Percentiles rank a stretch among this genome's conserved stretches.
Evolutionary conservation across 139 green algal species (phyloP).

Genomic region (Chlamydomonas sp.): DNA sequence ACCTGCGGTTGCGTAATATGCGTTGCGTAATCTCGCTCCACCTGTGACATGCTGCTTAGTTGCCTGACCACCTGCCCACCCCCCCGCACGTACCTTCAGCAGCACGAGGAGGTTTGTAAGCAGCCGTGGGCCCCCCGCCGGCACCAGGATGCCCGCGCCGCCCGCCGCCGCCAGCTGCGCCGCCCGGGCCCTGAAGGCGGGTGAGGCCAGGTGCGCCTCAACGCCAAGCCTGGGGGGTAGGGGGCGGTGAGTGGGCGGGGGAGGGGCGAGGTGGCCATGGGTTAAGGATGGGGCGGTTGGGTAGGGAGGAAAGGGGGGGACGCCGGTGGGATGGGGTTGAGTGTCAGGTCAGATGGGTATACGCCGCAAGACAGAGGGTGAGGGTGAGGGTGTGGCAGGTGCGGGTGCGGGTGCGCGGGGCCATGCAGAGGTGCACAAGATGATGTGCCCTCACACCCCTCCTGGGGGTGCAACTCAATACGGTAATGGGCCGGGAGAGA

Average conservation of each 20-base stretch:
- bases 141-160: conserved; percentile 16
- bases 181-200: background rate
- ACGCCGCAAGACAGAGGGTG: background rate
- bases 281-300: too few species aligned
- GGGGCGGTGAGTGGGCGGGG: too few species aligned
- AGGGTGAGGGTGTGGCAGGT: too few species aligned
- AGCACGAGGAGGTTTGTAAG: conserved; percentile 32
- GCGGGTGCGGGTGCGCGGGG: too few species aligned
- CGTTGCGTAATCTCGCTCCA: too few species aligned
- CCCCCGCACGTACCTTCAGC: background rate
- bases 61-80: background rate
- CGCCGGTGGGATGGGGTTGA: background rate
- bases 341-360: background rate
- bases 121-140: conserved; percentile 25
- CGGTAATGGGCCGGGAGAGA: too few species aligned
- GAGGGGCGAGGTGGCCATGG: background rate
- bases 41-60: background rate
- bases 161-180: background rate
- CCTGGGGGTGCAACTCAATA: too few species aligned
- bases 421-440: too few species aligned
- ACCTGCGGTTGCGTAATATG: too few species aligned
- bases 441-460: too few species aligned
- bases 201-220: conserved; percentile 3
- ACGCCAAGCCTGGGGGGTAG: background rate
- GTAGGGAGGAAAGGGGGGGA: too few species aligned